Evolutionary conservation across 768 basidiomycete species (phyloP), one percentile per base, ranked within the genome.

Genomic region (Russula abietina): DNA sequence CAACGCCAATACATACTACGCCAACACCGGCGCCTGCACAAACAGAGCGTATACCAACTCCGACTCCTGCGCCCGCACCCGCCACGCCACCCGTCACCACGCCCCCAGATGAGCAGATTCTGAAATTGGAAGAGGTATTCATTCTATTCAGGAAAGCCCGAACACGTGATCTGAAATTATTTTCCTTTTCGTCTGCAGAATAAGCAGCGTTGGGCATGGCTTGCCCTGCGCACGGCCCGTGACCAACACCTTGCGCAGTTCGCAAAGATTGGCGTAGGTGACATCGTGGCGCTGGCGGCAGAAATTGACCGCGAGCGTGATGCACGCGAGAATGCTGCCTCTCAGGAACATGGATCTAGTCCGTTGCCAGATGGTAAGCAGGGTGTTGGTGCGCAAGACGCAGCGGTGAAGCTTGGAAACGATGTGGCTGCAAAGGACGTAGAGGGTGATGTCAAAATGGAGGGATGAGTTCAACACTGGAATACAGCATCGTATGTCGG

Each of bases 231-330:
- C 22, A 81, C 83, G 46, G 84, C 88, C 58, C 86, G 91, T 41
- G 85, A 89, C 67, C 80, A 81, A 62, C 76, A 92, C 72, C 71
- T n/a, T 92, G 83, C 86, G 65, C 84, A 90, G 67, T 93, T 93
- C 66, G 81, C 85, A n/a, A 87, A 84, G 75, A 91, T 92, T 64
- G 89, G 88, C 19, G 84, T 84, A 7, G 90, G 89, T 9, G 89
- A 93, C 64, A 76, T 94, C 64, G 51, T 69, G 7, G 61, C 65
- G 36, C 70, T 75, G 36, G 71, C 69, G n/a, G 70, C 71, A 33
- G 72, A 71, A 63, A 74, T 74, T 24, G 73, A 66, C 73, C 73
- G 52, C 69, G 62, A 72, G 73, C 53, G 78, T 73, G 66, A 77
- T 72, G 66, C 72, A 72, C 50, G 68, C 32, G 63, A 51, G 65